Evolutionary conservation across 1,139 yeast genomes (phyloP), one percentile per base, ranked within the genome.

Genomic region (Suhomyces ambrosiae): DNA sequence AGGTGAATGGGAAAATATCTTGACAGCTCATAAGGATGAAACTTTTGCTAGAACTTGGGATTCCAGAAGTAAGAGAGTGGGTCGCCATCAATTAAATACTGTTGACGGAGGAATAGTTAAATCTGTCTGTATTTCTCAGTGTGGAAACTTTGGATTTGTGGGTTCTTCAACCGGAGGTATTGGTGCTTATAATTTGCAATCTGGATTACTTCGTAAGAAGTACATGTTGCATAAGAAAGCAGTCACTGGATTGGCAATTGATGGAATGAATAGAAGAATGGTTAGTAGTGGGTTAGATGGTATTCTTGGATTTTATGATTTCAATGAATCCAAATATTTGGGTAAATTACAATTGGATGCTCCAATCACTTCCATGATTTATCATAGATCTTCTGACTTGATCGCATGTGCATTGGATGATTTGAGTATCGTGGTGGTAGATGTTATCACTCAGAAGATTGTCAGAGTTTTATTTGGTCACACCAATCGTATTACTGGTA

Each of bases 111-210:
- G 95, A 1, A 57, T 79, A n/a, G 95, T 80, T n/a, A 86, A 84
- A 54, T 63, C 86, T 19, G 94, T 88, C 7, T 76, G 86, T 16
- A 77, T 92, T 23, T 86, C 97, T 0, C 86, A 82, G 43, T 94
- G 99, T 73, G 98, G 98, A 26, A 94, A 94, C 60, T 94, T 94
- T 63, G 97, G 86, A 1, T 65, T 92, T 32, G 85, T 94, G 16
- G 99, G 97, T n/a, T 88, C 97, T 4, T 75, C 92, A 2, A 65
- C 69, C 27, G 99, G 99, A 47, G 83, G 87, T n/a, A 83, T 92
- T 47, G 90, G 85, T 19, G 87, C 85, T 10, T 90, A 82, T 62
- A 94, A 94, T 57, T 67, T 94, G 60, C 98, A 94, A 63, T 86
- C 96, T 54, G 98, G 98, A 14, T 60, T 78, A 12, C 63, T 82